phyloP scores from a whole-genome alignment of 805 yeast species.

The Schwanniomyces pseudopolymorphus region DNA sequence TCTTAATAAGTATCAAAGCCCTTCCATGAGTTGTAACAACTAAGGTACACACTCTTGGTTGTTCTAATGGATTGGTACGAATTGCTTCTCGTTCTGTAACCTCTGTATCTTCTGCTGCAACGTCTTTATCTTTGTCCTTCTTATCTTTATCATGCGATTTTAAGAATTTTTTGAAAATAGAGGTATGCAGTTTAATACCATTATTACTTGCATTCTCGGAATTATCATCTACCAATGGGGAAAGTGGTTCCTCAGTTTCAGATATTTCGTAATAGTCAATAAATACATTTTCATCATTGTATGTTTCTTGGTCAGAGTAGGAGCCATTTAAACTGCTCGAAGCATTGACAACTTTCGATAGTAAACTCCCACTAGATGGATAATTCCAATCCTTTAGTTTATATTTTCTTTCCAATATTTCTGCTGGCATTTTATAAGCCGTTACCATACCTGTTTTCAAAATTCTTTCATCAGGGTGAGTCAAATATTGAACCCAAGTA shows the following conservation, averaged over 20 bases:
- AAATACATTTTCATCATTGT: slow-evolving; percentile 61
- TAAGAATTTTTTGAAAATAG: slow-evolving; percentile 18
- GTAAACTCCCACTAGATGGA: slow-evolving; percentile 24
- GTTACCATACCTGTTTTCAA: slow-evolving; percentile 55
- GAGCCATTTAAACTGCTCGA: slow-evolving; percentile 21
- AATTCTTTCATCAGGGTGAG: slow-evolving; percentile 59
- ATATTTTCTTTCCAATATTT: slow-evolving; percentile 53
- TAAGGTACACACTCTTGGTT: slow-evolving; percentile 48
- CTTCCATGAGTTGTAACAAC: slow-evolving; percentile 65
- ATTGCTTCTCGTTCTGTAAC: slow-evolving; percentile 4
- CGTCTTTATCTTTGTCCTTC: slow-evolving; percentile 10
- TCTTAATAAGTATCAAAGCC: slow-evolving; percentile 51
- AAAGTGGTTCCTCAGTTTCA: slow-evolving; percentile 15
- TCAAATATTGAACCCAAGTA: slow-evolving; percentile 57
- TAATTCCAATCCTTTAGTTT: slow-evolving; percentile 23
- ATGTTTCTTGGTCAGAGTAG: slow-evolving; percentile 24
- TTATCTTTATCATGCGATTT: slow-evolving; percentile 9
- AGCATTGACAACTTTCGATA: slow-evolving; percentile 41
- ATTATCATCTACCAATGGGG: not conserved
- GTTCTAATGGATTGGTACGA: slow-evolving; percentile 28
- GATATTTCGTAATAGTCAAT: slow-evolving; percentile 45
- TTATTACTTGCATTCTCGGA: not conserved
- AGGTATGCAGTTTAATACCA: slow-evolving; percentile 6
- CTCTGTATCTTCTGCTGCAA: slow-evolving; percentile 1
- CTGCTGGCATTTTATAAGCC: slow-evolving; percentile 45